A percentile compares a stretch with the other conserved stretches of the same genome.
Evolutionary conservation across 495 filamentous ascomycete genomes (phyloP).

Genomic region (Lasiosphaeria hispida): DNA sequence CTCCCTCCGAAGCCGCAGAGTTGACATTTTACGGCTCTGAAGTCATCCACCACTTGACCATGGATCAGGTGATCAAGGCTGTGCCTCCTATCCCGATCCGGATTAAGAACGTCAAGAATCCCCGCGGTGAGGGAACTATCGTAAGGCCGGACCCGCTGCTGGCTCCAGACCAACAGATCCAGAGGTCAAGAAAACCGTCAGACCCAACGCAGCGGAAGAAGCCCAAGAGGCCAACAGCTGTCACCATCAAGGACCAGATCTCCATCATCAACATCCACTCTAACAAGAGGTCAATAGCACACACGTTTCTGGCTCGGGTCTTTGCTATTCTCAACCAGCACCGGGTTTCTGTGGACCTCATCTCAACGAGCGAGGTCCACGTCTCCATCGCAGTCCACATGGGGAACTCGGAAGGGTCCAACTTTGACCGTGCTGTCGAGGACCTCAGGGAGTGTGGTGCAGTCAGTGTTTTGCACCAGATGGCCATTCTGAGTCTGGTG

Average conservation of each 20-base stretch:
- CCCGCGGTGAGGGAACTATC: slow-evolving; percentile 79
- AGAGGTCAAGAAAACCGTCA: slow-evolving; percentile 38
- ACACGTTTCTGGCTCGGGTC: slow-evolving; percentile 88
- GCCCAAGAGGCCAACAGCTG: slow-evolving; percentile 68
- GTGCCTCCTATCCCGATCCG: slow-evolving; percentile 81
- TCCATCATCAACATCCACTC: slow-evolving; percentile 92
- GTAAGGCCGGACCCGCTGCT: slow-evolving; percentile 63
- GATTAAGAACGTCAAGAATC: slow-evolving; percentile 98
- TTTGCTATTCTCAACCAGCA: slow-evolving; percentile 81
- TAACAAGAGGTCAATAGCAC: slow-evolving; percentile 71
- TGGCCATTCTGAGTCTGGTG: slow-evolving; percentile 90
- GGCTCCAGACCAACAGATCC: slow-evolving; percentile 45
- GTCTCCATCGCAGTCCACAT: slow-evolving; percentile 93
- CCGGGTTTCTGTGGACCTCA: slow-evolving; percentile 83
- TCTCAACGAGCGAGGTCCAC: slow-evolving; percentile 91
- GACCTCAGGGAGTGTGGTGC: slow-evolving; percentile 74
- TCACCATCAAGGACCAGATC: slow-evolving; percentile 93
- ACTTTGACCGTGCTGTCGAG: slow-evolving; percentile 62
- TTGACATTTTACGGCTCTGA: slow-evolving; percentile 91
- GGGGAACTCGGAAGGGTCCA: slow-evolving; percentile 60
- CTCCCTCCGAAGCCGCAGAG: slow-evolving; percentile 84
- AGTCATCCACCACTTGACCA: slow-evolving; percentile 96
- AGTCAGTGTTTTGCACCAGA: slow-evolving; percentile 78
- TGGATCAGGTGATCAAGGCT: slow-evolving; percentile 95
- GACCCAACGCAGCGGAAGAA: slow-evolving; percentile 45